A percentile compares a stretch with the other conserved stretches of the same genome.
phyloP scores from a whole-genome alignment of 2,329 filamentous ascomycete genomes.

The Diatrype stigma region DNA sequence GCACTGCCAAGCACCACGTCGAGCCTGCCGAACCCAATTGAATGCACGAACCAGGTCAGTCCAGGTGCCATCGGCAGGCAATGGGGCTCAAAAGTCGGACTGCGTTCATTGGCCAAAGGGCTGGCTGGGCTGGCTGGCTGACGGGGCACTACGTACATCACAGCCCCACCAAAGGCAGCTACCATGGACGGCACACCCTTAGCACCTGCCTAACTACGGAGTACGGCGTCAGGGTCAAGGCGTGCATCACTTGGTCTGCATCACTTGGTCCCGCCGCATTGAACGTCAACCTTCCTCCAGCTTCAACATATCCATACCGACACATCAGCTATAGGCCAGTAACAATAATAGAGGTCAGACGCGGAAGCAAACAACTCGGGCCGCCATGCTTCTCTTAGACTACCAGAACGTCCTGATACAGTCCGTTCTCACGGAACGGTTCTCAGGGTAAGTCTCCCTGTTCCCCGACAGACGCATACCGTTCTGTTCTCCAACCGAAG shows the following conservation, averaged over 20 bases:
- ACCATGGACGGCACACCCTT: background rate
- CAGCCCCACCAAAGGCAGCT: slow-evolving; percentile 3
- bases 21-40: background rate
- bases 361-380: slow-evolving; percentile 13
- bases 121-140: no score
- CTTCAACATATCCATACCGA: slow-evolving; percentile 5
- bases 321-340: slow-evolving; percentile 7
- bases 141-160: slow-evolving; percentile 4
- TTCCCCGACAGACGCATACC: no score
- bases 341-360: slow-evolving; percentile 1
- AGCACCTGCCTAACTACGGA: no score
- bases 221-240: no score
- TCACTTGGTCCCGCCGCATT: background rate
- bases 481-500: slow-evolving; percentile 1
- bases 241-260: no score
- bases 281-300: background rate
- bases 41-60: slow-evolving; percentile 1
- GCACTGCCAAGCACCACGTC: background rate
- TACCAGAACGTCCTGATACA: slow-evolving; percentile 99
- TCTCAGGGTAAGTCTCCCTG: slow-evolving; percentile 65
- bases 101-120: no score
- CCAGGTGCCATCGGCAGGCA: no score
- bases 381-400: slow-evolving; percentile 85
- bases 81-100: no score
- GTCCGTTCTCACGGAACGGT: slow-evolving; percentile 90